Evolutionary conservation across 805 yeast species (phyloP), one percentile per base, ranked within the genome.

Genomic region (Hanseniaspora lachancei): DNA sequence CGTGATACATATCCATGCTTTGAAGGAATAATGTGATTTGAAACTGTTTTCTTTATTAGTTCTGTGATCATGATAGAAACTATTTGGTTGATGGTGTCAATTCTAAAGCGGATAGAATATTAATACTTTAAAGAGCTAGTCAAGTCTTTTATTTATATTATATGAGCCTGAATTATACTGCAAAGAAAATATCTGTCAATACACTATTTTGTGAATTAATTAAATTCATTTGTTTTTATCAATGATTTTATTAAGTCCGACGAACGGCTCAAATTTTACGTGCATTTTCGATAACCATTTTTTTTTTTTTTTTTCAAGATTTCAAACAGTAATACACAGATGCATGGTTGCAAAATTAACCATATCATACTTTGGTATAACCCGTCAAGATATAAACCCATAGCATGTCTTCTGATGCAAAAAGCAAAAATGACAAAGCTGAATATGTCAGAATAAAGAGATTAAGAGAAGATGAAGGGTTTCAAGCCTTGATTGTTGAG

Each of bases 381-480:
- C 10, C 35, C 35, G 15, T 32, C 16, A 32, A 32, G 5, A 12
- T 32, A 32, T 12, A 10, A 12, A 32, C 35, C 35, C 13, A 32
- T 32, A 32, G 5, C 10, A 32, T 32, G 35, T 32, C 35, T 15
- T 32, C 15, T 32, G 35, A 32, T 32, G 3, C 15, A 32, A 12
- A 32, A 32, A 13, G 15, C 15, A 32, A 40, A 10, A 29, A 32
- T 15, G 54, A 29, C 5, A 46, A 47, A 8, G 34, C 41, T 12
- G 38, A 49, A 12, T 36, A 84, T 27, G 81, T 91, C 44, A 77
- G 96, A 58, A 85, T 91, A 65, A 91, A 93, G 68, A 77, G 97
- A 57, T 84, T 84, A 64, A 75, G 96, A 58, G 82, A 80, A 54
- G 93, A 88, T 63, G 96, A 87, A 61, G 95, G 97, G 2, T 73